Base-by-base conservation (phyloP, 305 asterid species). In the Stenogyne calaminthoides region DNA sequence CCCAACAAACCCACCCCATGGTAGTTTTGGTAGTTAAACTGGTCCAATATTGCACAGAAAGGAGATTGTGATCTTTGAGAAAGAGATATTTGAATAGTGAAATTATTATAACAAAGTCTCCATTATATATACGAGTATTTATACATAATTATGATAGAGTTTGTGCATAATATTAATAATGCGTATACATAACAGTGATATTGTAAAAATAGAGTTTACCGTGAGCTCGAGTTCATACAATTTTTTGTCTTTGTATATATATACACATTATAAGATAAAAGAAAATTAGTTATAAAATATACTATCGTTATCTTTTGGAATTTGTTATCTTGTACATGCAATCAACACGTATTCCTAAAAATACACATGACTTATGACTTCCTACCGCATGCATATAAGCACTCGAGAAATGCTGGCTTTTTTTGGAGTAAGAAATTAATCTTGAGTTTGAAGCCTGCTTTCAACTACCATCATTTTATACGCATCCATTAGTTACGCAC, bases 11-110 rank as follows among this genome's bases (percentile, higher is more conserved):
- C 0, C 61, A 11, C 65, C 75, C 61, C 40, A 29, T 63, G 76
- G 70, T 68, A 74, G 81, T 78, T 85, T 84, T 72, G 86, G 79
- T 36, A 72, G 87, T 82, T 78, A 82, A 69, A 47, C 9, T 75
- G 66, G 71, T 75, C 72, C 76, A 49, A 39, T 56, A 12, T 66
- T 27, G 32, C 39, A 36, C 61, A 64, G 9, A 71, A 56, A 12
- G 18, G 42, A 14, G 58, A 47, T 70, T 34, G 56, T 8, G 5
- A 52, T 36, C 32, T 55, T 32, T 32, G 0, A 4, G 36, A n/a
- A n/a, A n/a, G 36, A 32, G 36, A 32, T n/a, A n/a, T n/a, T n/a
- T n/a, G n/a, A n/a, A n/a, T n/a, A n/a, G n/a, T n/a, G n/a, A n/a
- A n/a, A n/a, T n/a, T n/a, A n/a, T n/a, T n/a, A n/a, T n/a, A n/a